phyloP scores from a whole-genome alignment of 176 grass and related monocot species.

The Cenchrus fungigraminus region DNA sequence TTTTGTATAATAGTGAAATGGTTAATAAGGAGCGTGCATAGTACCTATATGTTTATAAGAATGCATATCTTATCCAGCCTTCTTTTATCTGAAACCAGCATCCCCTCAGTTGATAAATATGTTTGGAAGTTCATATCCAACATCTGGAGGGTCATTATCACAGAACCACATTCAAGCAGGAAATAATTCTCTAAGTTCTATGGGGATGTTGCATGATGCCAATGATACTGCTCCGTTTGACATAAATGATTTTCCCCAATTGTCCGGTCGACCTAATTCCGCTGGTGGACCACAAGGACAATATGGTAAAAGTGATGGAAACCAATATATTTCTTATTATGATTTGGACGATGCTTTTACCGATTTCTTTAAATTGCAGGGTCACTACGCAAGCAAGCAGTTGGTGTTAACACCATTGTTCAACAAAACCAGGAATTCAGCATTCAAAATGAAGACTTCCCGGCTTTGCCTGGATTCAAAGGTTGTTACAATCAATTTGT shows the following conservation, averaged over 20 bases:
- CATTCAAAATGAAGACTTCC: slow-evolving; percentile 98
- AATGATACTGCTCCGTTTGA: slow-evolving; percentile 83
- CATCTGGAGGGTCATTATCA: slow-evolving; percentile 75
- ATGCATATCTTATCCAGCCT: slow-evolving; percentile 21
- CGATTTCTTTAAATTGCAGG: slow-evolving; percentile 64
- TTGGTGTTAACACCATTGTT: slow-evolving; percentile 79
- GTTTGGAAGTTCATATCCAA: slow-evolving; percentile 86
- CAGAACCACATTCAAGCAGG: slow-evolving; percentile 87
- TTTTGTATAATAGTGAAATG: slow-evolving; percentile 18
- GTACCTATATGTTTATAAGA: slow-evolving; percentile 23
- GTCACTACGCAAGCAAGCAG: slow-evolving; percentile 85
- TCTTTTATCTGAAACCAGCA: slow-evolving; percentile 39
- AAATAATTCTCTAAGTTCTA: slow-evolving; percentile 82
- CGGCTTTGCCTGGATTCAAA: slow-evolving; percentile 95
- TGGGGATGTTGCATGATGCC: slow-evolving; percentile 92
- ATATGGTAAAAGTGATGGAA: slow-evolving; percentile 72
- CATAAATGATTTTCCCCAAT: slow-evolving; percentile 98
- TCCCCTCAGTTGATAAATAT: slow-evolving; percentile 81
- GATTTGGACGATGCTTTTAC: slow-evolving; percentile 4
- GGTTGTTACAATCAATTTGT: slow-evolving; percentile 62
- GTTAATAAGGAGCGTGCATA: neutral
- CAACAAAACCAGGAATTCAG: slow-evolving; percentile 96
- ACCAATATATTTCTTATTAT: slow-evolving; percentile 9
- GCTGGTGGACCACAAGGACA: slow-evolving; percentile 92
- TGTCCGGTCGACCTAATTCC: slow-evolving; percentile 89